phyloP scores from a whole-genome alignment of 805 yeast species.

The Ogataea nitratoaversa region DNA sequence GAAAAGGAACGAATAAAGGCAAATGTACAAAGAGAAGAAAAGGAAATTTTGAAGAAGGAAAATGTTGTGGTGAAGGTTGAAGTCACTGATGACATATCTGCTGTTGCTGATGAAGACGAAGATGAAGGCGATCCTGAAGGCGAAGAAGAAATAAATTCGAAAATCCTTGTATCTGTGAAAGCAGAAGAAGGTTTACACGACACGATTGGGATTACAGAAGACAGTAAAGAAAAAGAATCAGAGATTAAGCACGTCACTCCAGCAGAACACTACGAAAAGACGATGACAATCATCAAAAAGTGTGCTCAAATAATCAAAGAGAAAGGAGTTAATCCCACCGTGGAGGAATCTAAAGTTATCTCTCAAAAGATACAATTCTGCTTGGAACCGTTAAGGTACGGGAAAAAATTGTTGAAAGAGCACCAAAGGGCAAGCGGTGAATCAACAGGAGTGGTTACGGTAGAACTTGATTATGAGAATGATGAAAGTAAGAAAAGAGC shows the following conservation, averaged over 20 bases:
- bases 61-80: conserved; percentile 6
- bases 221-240: conserved; percentile 5
- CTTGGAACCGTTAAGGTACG: conserved; percentile 46
- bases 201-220: background rate
- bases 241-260: conserved; percentile 9
- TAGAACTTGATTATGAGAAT: conserved; percentile 6
- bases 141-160: conserved; percentile 13
- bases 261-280: conserved; percentile 36
- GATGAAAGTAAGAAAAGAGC: conserved; percentile 3
- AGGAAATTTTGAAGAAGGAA: conserved; percentile 3
- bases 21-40: background rate
- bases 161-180: background rate
- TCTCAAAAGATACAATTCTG: conserved; percentile 63
- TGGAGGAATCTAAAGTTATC: conserved; percentile 58
- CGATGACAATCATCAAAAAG: conserved; percentile 41
- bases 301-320: conserved; percentile 47
- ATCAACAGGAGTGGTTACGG: background rate
- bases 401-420: conserved; percentile 21
- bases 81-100: background rate
- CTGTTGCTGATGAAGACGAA: background rate
- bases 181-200: background rate
- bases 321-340: conserved; percentile 40
- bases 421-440: background rate
- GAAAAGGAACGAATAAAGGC: conserved; percentile 5
- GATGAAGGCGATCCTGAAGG: conserved; percentile 2